Evolutionary conservation across 2,329 filamentous ascomycete species (phyloP).

Genomic region (Talaromyces sp.): DNA sequence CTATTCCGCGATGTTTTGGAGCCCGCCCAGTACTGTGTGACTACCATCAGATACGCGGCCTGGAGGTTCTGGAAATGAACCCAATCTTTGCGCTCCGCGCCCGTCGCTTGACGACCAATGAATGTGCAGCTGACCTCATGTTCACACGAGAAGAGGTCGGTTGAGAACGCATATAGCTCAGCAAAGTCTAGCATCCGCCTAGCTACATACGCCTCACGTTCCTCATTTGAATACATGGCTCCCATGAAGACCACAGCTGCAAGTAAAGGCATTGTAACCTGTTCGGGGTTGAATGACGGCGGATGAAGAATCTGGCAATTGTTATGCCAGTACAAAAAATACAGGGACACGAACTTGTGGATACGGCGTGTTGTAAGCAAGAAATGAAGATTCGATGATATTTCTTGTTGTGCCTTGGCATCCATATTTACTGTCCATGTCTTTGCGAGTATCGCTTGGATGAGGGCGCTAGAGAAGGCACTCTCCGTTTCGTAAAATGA

Average conservation of each 20-base stretch:
- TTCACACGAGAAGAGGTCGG: constrained; percentile 38
- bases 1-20: constrained; percentile 34
- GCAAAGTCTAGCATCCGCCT: constrained; percentile 41
- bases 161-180: constrained; percentile 42
- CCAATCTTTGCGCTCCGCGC: constrained; percentile 28
- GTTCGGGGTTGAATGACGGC: constrained; percentile 38
- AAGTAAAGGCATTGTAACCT: constrained; percentile 34
- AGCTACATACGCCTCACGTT: constrained; percentile 33
- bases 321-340: constrained; percentile 44
- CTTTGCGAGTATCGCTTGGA: constrained; percentile 37
- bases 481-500: constrained; percentile 33
- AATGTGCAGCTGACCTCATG: constrained; percentile 35
- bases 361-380: constrained; percentile 39
- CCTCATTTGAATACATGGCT: constrained; percentile 41
- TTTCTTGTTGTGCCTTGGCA: constrained; percentile 34
- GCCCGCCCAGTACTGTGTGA: constrained; percentile 44
- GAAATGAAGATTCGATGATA: constrained; percentile 36
- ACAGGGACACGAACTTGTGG: constrained; percentile 38
- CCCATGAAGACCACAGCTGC: constrained; percentile 41
- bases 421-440: constrained; percentile 36
- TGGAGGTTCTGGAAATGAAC: constrained; percentile 38
- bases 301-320: constrained; percentile 42
- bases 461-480: constrained; percentile 35
- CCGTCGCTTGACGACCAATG: constrained; percentile 19
- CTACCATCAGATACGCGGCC: constrained; percentile 39